phyloP scores from a whole-genome alignment of 352 stramenopile species.

The Pythium insidiosum region DNA sequence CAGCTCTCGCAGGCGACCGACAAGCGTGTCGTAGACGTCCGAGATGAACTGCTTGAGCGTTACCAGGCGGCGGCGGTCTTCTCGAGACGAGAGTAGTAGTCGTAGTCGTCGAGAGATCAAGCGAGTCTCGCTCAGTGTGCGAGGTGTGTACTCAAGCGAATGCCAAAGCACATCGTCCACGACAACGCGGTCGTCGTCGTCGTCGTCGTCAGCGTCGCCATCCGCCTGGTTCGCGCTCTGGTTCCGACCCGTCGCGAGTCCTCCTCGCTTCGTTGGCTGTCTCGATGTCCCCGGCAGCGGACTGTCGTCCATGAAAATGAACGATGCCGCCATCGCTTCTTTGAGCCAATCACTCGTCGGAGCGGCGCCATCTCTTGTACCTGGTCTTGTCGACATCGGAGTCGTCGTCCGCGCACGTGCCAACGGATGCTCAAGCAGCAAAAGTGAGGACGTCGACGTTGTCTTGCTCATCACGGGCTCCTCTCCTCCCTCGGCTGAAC shows the following conservation, averaged over 20 bases:
- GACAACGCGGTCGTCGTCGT: conserved; percentile 8
- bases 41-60: conserved; percentile 62
- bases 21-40: conserved; percentile 59
- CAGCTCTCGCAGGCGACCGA: conserved; percentile 37
- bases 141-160: conserved; percentile 3
- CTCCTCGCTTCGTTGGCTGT: not conserved
- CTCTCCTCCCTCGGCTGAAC: no score
- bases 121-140: conserved; percentile 9
- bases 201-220: conserved; percentile 1
- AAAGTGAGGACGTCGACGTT: no score
- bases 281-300: no score
- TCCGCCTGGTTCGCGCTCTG: not conserved
- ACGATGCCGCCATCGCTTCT: no score
- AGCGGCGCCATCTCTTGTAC: no score
- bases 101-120: conserved; percentile 22
- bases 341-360: no score
- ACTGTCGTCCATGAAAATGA: no score
- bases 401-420: no score
- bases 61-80: conserved; percentile 38
- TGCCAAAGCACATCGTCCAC: conserved; percentile 21
- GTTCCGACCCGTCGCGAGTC: not conserved
- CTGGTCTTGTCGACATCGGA: no score
- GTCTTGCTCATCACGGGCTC: no score
- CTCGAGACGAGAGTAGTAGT: no score
- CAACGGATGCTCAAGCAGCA: no score